Evolutionary conservation across 2,329 filamentous ascomycete species (phyloP).

Genomic region (Xylaria sp.): DNA sequence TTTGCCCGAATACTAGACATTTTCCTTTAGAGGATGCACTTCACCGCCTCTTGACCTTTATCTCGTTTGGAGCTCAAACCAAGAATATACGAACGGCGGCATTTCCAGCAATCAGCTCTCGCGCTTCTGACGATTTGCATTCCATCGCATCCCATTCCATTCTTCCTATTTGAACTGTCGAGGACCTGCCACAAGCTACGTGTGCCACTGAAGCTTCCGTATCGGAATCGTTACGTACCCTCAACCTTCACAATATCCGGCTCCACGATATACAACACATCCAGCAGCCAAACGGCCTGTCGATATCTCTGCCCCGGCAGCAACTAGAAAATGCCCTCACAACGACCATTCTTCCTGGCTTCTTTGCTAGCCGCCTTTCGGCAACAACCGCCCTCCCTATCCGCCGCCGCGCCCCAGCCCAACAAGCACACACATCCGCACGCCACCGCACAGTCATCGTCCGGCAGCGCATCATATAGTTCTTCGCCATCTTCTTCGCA

Average conservation of each 20-base stretch:
- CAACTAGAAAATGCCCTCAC: conserved; percentile 44
- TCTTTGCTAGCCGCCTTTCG: conserved; percentile 51
- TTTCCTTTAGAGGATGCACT: neutral
- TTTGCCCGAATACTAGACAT: neutral
- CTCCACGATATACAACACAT: neutral
- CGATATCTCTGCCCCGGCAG: conserved; percentile 26
- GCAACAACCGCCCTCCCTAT: conserved; percentile 44
- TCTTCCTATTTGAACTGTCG: neutral
- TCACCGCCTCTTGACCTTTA: neutral
- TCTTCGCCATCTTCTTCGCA: conserved; percentile 25
- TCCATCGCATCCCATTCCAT: neutral
- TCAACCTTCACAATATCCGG: too few species aligned
- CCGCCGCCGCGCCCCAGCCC: conserved; percentile 46
- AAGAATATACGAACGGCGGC: neutral
- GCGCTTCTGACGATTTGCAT: neutral
- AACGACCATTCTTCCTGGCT: conserved; percentile 50
- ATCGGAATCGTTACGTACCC: neutral
- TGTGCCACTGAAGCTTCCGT: neutral
- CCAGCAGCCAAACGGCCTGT: conserved; percentile 1
- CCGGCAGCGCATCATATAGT: conserved; percentile 26
- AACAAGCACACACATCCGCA: conserved; percentile 46
- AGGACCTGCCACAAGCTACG: neutral
- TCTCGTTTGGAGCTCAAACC: conserved; percentile 5
- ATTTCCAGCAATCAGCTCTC: neutral
- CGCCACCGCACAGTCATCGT: conserved; percentile 27